Evolutionary conservation across 2,329 filamentous ascomycete genomes (phyloP).

Genomic region (Eutypella sp.): DNA sequence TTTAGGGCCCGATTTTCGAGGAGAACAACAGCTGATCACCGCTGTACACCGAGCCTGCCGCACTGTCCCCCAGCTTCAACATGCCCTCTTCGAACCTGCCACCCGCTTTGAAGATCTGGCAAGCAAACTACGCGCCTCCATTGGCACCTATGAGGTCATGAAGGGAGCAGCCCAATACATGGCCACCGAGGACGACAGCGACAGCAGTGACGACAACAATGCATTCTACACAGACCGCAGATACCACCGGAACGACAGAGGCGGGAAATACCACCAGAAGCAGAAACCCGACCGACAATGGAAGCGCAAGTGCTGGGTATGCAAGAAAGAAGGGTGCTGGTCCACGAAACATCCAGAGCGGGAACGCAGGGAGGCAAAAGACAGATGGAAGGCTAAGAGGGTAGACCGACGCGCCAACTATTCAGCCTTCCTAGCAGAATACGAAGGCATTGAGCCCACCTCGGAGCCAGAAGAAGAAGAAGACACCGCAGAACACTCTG

Average conservation of each 20-base stretch:
- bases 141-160: neutral
- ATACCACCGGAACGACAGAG: constrained; percentile 1
- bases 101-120: neutral
- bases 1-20: neutral
- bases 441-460: constrained; percentile 1
- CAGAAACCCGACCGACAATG: neutral
- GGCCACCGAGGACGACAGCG: neutral
- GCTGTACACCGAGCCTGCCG: neutral
- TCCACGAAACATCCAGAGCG: constrained; percentile 1
- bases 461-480: neutral
- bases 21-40: neutral
- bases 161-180: neutral
- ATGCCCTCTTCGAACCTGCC: constrained; percentile 1
- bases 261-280: neutral
- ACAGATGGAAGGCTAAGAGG: too few species aligned
- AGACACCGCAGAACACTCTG: neutral
- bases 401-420: too few species aligned
- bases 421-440: constrained; percentile 1
- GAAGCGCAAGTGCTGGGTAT: constrained; percentile 1
- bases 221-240: constrained; percentile 1
- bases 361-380: neutral
- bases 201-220: neutral
- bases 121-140: constrained; percentile 1
- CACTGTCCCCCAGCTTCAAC: too few species aligned
- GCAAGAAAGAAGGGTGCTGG: constrained; percentile 3